These are phyloP conservation scores for Piper longum DNA, from an alignment of 164 flowering plant species.

Conservation along the genomic window DNA sequence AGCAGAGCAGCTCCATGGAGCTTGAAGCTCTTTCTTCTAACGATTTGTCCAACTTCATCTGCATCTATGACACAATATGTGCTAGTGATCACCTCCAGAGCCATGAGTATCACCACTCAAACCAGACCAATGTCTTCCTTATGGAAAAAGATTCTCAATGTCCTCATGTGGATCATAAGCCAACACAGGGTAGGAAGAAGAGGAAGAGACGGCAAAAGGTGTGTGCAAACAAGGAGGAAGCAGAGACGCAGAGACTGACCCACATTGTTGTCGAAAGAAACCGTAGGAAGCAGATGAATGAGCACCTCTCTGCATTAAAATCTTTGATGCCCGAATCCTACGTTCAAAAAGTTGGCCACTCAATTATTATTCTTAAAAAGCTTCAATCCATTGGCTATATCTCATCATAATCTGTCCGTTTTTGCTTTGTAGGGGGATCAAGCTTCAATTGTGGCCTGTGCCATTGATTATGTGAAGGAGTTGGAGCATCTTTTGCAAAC, in stretches of 20 bases:
- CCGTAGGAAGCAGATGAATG: constrained; percentile 83
- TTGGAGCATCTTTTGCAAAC: constrained; percentile 67
- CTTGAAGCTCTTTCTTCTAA: constrained; percentile 48
- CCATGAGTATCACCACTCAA: constrained; percentile 1
- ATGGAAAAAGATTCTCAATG: neutral
- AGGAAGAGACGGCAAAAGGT: constrained; percentile 46
- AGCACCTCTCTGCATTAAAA: constrained; percentile 59
- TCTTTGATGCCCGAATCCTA: constrained; percentile 83
- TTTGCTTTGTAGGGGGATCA: constrained; percentile 59
- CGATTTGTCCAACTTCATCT: constrained; percentile 38
- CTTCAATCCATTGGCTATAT: no score
- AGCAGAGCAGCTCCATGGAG: constrained; percentile 20
- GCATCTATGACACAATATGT: constrained; percentile 32
- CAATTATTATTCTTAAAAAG: no score
- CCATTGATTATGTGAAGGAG: constrained; percentile 83
- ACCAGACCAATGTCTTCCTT: neutral
- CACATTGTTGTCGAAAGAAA: constrained; percentile 87
- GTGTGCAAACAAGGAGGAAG: constrained; percentile 67
- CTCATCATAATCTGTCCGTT: no score
- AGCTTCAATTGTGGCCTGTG: constrained; percentile 92
- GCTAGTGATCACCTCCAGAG: constrained; percentile 16
- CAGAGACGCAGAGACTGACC: constrained; percentile 84
- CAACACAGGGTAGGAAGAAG: constrained; percentile 34
- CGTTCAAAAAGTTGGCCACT: constrained; percentile 47
- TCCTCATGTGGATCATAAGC: constrained; percentile 1